Percentiles rank a stretch among this genome's conserved stretches.
Evolutionary conservation across 78 protist species (phyloP).

Genomic region (Diacronema lutheri): DNA sequence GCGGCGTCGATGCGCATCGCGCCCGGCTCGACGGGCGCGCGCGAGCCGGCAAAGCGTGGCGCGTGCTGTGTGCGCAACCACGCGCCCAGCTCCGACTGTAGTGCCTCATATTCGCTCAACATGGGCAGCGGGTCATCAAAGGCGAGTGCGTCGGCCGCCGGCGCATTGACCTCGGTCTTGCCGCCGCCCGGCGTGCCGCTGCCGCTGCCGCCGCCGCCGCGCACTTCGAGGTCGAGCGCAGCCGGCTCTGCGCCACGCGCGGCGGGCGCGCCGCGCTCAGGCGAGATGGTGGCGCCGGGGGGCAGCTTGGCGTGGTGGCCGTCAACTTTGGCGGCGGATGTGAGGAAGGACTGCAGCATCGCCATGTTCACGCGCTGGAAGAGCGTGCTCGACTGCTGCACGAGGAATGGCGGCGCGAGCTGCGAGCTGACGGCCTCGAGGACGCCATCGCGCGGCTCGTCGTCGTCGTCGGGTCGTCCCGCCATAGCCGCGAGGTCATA

Average conservation of each 20-base stretch:
- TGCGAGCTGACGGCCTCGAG: not conserved
- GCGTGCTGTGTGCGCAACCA: no score
- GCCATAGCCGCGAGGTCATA: not conserved
- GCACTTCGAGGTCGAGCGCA: no score
- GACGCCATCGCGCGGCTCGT: not conserved
- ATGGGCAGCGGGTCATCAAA: no score
- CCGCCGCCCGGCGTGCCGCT: no score
- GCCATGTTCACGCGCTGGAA: not conserved
- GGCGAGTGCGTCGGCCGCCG: no score
- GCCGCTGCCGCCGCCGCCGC: no score
- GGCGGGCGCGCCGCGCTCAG: not conserved
- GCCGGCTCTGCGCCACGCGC: not conserved
- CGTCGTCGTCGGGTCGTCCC: not conserved
- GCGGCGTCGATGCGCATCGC: no score
- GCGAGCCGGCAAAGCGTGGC: no score
- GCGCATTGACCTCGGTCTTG: no score
- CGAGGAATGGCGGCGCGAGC: slow-evolving; percentile 3
- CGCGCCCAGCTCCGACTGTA: no score
- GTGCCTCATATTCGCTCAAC: no score
- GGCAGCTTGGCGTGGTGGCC: not conserved
- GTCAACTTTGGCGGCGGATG: not conserved
- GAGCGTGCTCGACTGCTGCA: not conserved
- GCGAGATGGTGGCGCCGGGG: not conserved
- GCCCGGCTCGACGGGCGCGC: no score
- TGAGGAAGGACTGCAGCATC: not conserved